Conservation (phyloP, 2,329 filamentous ascomycete species). For the Triangularia setosa region DNA sequence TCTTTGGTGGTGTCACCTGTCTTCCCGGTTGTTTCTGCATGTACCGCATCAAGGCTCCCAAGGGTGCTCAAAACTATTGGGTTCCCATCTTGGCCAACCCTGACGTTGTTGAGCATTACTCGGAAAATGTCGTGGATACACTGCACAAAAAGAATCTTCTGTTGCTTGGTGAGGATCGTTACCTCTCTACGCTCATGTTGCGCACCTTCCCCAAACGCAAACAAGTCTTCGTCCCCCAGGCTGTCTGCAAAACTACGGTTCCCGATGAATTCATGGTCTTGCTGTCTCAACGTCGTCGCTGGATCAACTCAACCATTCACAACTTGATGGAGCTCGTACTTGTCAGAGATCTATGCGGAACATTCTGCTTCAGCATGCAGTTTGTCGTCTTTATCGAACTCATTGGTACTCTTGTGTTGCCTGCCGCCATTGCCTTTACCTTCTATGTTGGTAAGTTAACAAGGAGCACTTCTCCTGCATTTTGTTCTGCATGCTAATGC, state of each 20-base stretch:
- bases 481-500: not conserved
- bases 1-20: conserved; percentile 98
- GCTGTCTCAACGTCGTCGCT: conserved; percentile 89
- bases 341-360: conserved; percentile 92
- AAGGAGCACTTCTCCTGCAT: not conserved
- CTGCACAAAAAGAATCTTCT: conserved; percentile 96
- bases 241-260: conserved; percentile 97
- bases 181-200: conserved; percentile 94
- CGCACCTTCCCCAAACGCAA: conserved; percentile 99
- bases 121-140: conserved; percentile 97
- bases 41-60: conserved; percentile 99
- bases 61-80: conserved; percentile 99
- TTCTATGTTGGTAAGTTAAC: conserved; percentile 80
- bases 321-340: conserved; percentile 97
- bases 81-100: conserved; percentile 97
- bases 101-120: conserved; percentile 98
- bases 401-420: conserved; percentile 88
- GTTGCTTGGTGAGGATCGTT: conserved; percentile 88
- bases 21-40: conserved; percentile 99
- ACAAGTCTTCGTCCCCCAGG: conserved; percentile 96
- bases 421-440: conserved; percentile 94
- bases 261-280: conserved; percentile 90
- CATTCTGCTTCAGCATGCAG: conserved; percentile 99
- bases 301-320: conserved; percentile 99
- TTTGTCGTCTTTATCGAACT: conserved; percentile 96